These are phyloP conservation scores for Linum usitatissimum DNA, from an alignment of 345 rosid species.

Conservation along the genomic window DNA sequence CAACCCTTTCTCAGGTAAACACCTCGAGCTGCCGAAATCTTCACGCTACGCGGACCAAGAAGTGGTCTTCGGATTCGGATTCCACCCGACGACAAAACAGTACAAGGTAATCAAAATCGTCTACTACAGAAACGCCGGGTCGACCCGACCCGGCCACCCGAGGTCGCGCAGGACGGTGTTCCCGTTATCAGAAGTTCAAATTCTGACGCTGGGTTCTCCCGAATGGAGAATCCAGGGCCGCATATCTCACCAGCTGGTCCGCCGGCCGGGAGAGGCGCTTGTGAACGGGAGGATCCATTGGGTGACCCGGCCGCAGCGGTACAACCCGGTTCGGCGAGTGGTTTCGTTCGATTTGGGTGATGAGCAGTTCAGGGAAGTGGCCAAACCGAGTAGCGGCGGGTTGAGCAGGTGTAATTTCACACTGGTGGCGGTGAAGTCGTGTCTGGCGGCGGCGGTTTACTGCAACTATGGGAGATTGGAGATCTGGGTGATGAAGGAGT, in stretches of 20 bases:
- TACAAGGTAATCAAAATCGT: conserved; percentile 35
- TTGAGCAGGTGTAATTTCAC: conserved; percentile 52
- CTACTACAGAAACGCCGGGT: conserved; percentile 17
- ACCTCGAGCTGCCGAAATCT: conserved; percentile 23
- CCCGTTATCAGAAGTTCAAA: conserved; percentile 25
- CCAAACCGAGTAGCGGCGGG: conserved; percentile 62
- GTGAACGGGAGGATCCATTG: conserved; percentile 75
- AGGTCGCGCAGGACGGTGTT: conserved; percentile 16
- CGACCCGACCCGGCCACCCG: conserved; percentile 5
- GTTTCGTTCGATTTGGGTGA: conserved; percentile 64
- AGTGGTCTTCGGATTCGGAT: conserved; percentile 36
- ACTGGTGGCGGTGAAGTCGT: conserved; percentile 39
- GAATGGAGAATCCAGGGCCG: conserved; percentile 69
- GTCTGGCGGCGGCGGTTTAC: conserved; percentile 54
- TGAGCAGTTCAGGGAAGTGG: conserved; percentile 66
- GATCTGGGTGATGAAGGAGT: conserved; percentile 49
- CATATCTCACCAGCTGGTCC: conserved; percentile 41
- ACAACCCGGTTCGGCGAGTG: conserved; percentile 47
- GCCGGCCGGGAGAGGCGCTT: conserved; percentile 57
- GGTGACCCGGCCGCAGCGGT: conserved; percentile 50
- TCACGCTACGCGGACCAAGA: conserved; percentile 18
- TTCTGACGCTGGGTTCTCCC: conserved; percentile 21
- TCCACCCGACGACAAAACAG: conserved; percentile 14
- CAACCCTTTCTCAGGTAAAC: conserved; percentile 32
- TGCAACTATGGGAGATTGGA: conserved; percentile 66